Evolutionary conservation across 164 flowering plant species (phyloP).

Genomic region (Houttuynia cordata): DNA sequence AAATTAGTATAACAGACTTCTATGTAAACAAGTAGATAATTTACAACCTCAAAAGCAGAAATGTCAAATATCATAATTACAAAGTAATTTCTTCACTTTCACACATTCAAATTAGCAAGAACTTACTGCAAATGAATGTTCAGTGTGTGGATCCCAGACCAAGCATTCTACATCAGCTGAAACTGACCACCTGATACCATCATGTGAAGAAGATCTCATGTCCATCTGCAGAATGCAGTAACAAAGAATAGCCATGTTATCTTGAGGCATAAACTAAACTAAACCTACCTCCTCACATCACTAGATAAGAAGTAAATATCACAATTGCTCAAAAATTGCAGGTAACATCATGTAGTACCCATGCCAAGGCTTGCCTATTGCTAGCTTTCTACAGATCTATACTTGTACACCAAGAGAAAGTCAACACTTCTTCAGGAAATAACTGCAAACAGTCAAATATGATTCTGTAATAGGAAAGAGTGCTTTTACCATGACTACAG

Average conservation of each 20-base stretch:
- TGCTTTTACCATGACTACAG: conserved; percentile 59
- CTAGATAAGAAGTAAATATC: background rate
- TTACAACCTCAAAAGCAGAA: background rate
- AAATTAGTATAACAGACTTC: background rate
- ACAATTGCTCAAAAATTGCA: background rate
- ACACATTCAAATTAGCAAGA: background rate
- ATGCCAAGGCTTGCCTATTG: background rate
- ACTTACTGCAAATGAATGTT: conserved; percentile 74
- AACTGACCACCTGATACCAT: conserved; percentile 71
- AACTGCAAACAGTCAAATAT: background rate
- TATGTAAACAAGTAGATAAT: too few relatives aligned
- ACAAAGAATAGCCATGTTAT: background rate
- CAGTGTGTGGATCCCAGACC: conserved; percentile 92
- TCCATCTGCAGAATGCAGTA: conserved; percentile 44
- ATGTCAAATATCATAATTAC: background rate
- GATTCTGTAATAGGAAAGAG: background rate
- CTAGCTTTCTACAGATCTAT: background rate
- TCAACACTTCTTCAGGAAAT: background rate
- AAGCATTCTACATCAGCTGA: conserved; percentile 79
- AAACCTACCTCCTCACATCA: background rate
- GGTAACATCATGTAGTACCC: background rate
- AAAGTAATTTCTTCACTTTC: background rate
- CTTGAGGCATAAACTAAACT: background rate
- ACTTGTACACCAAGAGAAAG: background rate
- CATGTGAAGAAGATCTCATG: conserved; percentile 53